A percentile compares a stretch with the other conserved stretches of the same genome.
phyloP scores from a whole-genome alignment of 129 eudicot genomes.

The Solidago caesia region DNA sequence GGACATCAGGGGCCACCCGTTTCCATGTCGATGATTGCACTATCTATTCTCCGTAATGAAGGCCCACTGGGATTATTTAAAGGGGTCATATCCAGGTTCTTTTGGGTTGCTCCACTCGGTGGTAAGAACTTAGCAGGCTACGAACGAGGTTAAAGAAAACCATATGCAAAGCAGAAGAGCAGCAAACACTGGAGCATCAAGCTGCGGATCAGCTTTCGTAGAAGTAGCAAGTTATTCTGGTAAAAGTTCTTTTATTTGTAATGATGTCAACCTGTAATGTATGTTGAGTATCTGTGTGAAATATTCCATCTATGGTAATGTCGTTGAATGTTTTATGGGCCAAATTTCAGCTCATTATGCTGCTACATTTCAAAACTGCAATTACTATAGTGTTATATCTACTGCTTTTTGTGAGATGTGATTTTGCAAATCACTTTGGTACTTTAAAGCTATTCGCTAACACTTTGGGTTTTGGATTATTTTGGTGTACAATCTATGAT shows the following conservation, averaged over 20 bases:
- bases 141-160: too few species aligned
- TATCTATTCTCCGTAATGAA: conserved; percentile 74
- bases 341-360: too few species aligned
- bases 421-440: conserved; percentile 13
- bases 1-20: conserved; percentile 77
- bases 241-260: too few species aligned
- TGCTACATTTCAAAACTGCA: too few species aligned
- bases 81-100: conserved; percentile 92
- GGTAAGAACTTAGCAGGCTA: conserved; percentile 98
- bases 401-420: conserved; percentile 2
- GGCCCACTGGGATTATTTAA: conserved; percentile 91
- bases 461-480: conserved; percentile 7
- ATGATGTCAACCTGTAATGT: too few species aligned
- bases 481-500: not conserved
- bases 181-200: too few species aligned
- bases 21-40: conserved; percentile 62
- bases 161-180: too few species aligned
- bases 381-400: not conserved
- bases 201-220: too few species aligned
- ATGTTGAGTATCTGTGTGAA: too few species aligned
- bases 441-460: not conserved
- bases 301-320: too few species aligned
- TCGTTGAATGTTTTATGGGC: too few species aligned
- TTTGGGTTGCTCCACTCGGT: conserved; percentile 95
- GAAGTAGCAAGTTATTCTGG: too few species aligned